Evolutionary conservation across 2,329 filamentous ascomycete species (phyloP).

Genomic region (Penicillium capsulatum): DNA sequence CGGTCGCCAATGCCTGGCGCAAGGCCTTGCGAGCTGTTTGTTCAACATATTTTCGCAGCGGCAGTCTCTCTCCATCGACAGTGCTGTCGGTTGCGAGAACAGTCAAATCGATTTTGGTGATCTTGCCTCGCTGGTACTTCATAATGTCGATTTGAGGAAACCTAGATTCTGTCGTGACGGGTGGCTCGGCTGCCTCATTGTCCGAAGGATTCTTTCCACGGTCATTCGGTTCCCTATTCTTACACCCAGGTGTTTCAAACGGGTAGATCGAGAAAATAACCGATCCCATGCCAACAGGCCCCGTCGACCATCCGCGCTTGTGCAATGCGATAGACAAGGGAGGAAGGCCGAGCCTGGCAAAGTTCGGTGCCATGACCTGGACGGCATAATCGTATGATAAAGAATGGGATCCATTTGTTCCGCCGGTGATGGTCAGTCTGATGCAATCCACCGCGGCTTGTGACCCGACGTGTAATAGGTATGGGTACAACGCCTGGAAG

Average conservation of each 20-base stretch:
- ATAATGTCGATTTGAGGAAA: slow-evolving; percentile 35
- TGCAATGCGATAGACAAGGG: slow-evolving; percentile 41
- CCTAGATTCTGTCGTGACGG: background rate
- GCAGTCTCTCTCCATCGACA: slow-evolving; percentile 5
- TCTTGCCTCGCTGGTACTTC: slow-evolving; percentile 25
- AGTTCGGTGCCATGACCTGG: slow-evolving; percentile 54
- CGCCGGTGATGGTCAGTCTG: slow-evolving; percentile 50
- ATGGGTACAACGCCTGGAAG: slow-evolving; percentile 58
- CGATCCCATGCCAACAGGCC: slow-evolving; percentile 44
- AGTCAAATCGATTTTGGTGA: slow-evolving; percentile 38
- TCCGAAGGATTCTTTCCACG: background rate
- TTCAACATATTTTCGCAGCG: slow-evolving; percentile 26
- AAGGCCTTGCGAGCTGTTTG: slow-evolving; percentile 15
- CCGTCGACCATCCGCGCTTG: slow-evolving; percentile 53
- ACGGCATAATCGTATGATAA: slow-evolving; percentile 55
- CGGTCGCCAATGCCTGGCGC: slow-evolving; percentile 12
- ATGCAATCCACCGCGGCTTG: slow-evolving; percentile 19
- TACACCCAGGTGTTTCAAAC: background rate
- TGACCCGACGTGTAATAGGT: slow-evolving; percentile 47
- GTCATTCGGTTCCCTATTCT: background rate
- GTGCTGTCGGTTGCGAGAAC: slow-evolving; percentile 35
- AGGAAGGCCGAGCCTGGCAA: slow-evolving; percentile 50
- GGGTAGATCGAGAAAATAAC: slow-evolving; percentile 49
- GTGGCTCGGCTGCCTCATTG: background rate
- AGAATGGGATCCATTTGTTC: slow-evolving; percentile 55